A percentile compares a stretch with the other conserved stretches of the same genome.
Conservation (phyloP, 2,329 filamentous ascomycete genomes). For the Aspergillus udagawae region DNA sequence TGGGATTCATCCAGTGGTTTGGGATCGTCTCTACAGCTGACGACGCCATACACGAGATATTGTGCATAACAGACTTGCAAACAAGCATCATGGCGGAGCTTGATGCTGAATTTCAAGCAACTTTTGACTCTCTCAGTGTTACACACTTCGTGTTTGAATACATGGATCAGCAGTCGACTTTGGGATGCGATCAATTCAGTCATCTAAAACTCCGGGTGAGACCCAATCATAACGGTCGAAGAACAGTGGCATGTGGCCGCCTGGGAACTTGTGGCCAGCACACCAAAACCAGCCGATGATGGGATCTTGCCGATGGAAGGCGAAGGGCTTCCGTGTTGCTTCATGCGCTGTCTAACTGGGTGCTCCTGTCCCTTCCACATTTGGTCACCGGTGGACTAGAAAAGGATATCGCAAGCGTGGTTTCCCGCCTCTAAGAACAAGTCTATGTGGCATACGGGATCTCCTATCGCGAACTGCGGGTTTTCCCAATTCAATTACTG, state of each 20-base stretch:
- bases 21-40: not conserved
- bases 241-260: conserved; percentile 2
- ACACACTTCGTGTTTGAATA: not conserved
- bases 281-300: not conserved
- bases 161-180: not conserved
- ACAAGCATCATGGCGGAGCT: not conserved
- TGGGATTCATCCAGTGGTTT: not conserved
- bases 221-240: not conserved
- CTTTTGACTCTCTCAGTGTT: not conserved
- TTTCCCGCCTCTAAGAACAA: not conserved
- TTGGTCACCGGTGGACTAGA: conserved; percentile 11
- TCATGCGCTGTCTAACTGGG: not conserved
- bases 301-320: not conserved
- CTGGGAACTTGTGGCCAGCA: not conserved
- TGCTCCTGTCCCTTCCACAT: conserved; percentile 1
- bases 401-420: conserved; percentile 2
- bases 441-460: not conserved
- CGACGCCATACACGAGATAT: not conserved
- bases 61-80: not conserved
- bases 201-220: not conserved
- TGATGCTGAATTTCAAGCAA: not conserved
- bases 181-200: not conserved
- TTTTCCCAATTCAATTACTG: not conserved
- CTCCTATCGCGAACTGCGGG: not conserved
- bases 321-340: not conserved